These are phyloP conservation scores for Tribonema minus DNA, from an alignment of 108 stramenopile species.

Conservation along the genomic window DNA sequence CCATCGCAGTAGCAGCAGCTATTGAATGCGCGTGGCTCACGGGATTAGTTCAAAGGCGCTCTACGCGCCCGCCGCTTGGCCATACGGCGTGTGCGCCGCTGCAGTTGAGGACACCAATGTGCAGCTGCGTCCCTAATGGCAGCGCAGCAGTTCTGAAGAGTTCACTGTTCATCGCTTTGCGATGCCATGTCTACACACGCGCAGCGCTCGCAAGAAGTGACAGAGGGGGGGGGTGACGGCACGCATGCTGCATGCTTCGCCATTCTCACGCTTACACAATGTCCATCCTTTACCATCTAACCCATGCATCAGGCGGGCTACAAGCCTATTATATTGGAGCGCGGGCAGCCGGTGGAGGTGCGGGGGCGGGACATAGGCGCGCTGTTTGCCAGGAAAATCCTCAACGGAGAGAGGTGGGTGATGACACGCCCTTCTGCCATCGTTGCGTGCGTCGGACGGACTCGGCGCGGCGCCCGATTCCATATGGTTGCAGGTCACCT, in stretches of 20 bases:
- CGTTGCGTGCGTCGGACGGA: too few species aligned
- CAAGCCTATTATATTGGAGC: neutral
- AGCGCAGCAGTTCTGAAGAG: too few species aligned
- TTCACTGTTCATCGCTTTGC: too few species aligned
- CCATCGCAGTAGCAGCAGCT: too few species aligned
- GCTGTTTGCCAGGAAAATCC: constrained; percentile 64
- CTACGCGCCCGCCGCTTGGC: neutral
- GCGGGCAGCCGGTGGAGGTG: constrained; percentile 70
- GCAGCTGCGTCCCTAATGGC: too few species aligned
- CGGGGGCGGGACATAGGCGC: constrained; percentile 83
- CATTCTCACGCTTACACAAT: neutral
- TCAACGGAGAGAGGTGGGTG: constrained; percentile 8
- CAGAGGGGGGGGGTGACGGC: neutral
- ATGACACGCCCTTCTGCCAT: too few species aligned
- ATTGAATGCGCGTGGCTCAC: neutral
- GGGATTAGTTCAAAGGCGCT: neutral
- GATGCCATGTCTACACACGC: neutral
- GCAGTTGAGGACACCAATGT: too few species aligned
- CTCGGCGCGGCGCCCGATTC: too few species aligned
- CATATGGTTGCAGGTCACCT: too few species aligned
- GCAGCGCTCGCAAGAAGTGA: neutral
- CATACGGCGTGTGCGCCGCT: too few species aligned
- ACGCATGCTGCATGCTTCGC: neutral
- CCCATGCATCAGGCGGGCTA: neutral
- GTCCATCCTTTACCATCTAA: neutral